Evolutionary conservation across 768 basidiomycete genomes (phyloP).

Genomic region (Pleurotus tuoliensis): DNA sequence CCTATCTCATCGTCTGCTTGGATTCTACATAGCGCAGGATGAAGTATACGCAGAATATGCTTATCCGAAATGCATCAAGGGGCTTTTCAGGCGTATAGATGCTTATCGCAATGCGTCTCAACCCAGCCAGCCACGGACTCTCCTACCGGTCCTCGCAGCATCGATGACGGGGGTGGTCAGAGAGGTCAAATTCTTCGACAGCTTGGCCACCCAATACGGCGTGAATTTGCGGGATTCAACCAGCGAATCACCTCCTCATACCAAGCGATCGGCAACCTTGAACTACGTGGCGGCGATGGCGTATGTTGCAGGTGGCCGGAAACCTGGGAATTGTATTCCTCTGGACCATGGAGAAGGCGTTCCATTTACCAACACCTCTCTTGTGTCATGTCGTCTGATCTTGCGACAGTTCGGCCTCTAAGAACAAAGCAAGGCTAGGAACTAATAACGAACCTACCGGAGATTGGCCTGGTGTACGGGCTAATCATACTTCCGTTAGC

Average conservation of each 20-base stretch:
- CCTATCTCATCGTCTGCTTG: conserved; percentile 44
- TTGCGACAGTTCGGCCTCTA: too few relatives aligned
- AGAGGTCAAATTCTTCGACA: conserved; percentile 57
- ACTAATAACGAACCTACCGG: too few relatives aligned
- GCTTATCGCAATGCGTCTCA: conserved; percentile 35
- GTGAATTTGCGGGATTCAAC: conserved; percentile 46
- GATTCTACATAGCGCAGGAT: conserved; percentile 69
- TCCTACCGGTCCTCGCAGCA: conserved; percentile 29
- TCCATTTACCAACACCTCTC: background rate
- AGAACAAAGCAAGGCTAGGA: too few relatives aligned
- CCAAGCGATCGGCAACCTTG: conserved; percentile 55
- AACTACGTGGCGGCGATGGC: conserved; percentile 74
- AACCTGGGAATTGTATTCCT: conserved; percentile 57
- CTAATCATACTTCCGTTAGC: too few relatives aligned
- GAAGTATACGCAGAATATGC: conserved; percentile 71
- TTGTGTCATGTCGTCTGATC: background rate
- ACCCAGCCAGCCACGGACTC: conserved; percentile 33
- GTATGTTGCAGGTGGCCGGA: conserved; percentile 38
- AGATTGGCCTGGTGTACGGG: too few relatives aligned
- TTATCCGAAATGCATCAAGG: conserved; percentile 69
- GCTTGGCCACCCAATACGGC: conserved; percentile 38
- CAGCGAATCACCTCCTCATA: conserved; percentile 61
- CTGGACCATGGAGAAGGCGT: conserved; percentile 78
- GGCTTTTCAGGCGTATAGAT: conserved; percentile 59
- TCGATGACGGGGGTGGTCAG: conserved; percentile 56